Evolutionary conservation across 176 grass and related monocot genomes (phyloP).

Genomic region (Triticum urartu): DNA sequence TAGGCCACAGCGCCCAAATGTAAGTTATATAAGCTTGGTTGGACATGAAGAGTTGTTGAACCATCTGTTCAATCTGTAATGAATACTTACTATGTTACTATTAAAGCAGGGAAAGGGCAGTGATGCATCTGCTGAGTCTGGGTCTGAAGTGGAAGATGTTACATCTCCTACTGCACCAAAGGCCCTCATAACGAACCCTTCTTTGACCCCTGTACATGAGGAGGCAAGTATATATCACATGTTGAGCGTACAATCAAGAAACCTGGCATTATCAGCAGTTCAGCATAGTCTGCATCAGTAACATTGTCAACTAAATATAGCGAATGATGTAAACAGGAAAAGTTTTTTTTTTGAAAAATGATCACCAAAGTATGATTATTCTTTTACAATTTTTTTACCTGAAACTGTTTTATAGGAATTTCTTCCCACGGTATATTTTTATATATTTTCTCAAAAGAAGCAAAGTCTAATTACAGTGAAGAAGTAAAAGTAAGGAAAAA

Average conservation of each 20-base stretch:
- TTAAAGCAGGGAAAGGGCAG: conserved; percentile 85
- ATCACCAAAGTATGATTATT: conserved; percentile 2
- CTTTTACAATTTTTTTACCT: neutral
- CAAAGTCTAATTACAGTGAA: too few relatives aligned
- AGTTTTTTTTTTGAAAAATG: neutral
- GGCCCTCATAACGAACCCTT: conserved; percentile 46
- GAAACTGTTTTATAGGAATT: too few relatives aligned
- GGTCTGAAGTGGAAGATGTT: conserved; percentile 82
- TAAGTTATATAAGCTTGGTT: conserved; percentile 49
- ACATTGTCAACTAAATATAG: neutral
- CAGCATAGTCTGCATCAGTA: neutral
- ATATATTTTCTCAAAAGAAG: too few relatives aligned
- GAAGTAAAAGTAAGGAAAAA: too few relatives aligned
- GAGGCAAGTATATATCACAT: conserved; percentile 59
- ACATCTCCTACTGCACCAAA: conserved; percentile 52
- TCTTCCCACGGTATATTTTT: too few relatives aligned
- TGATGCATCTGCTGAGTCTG: conserved; percentile 87
- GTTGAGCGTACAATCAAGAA: neutral
- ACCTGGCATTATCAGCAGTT: neutral
- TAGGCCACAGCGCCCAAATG: conserved; percentile 50
- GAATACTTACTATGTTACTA: conserved; percentile 28
- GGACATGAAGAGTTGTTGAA: conserved; percentile 21
- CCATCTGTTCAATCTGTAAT: conserved; percentile 8
- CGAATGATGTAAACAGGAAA: neutral
- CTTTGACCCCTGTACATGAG: conserved; percentile 75